These are phyloP conservation scores for Quercus engelmannii DNA, from an alignment of 306 rosid genomes.

Conservation along the genomic window DNA sequence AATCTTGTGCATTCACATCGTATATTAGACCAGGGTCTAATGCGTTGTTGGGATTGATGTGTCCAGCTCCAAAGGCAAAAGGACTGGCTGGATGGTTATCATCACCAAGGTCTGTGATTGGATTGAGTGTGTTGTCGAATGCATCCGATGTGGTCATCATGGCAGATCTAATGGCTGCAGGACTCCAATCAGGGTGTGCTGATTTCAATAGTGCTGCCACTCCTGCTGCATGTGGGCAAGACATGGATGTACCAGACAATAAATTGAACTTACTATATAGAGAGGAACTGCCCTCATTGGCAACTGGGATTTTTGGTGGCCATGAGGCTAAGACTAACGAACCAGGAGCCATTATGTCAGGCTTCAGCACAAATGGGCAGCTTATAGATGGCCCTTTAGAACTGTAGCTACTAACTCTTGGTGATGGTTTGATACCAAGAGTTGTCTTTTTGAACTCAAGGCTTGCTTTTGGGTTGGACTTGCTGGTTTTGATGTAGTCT, in stretches of 20 bases:
- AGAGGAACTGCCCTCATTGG: not conserved
- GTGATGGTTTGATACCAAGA: conserved; percentile 51
- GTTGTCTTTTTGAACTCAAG: conserved; percentile 39
- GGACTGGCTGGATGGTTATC: too few species aligned
- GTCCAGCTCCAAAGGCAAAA: too few species aligned
- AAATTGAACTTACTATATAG: conserved; percentile 38
- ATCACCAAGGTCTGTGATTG: too few species aligned
- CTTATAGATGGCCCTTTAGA: conserved; percentile 74
- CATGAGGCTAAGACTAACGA: conserved; percentile 67
- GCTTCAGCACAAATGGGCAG: conserved; percentile 54
- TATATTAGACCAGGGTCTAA: too few species aligned
- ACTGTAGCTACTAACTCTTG: conserved; percentile 52
- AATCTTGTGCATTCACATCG: too few species aligned
- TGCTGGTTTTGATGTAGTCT: conserved; percentile 27
- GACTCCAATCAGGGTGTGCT: conserved; percentile 23
- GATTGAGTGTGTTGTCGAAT: too few species aligned
- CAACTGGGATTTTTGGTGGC: conserved; percentile 38
- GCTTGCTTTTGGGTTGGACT: conserved; percentile 34
- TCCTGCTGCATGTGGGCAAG: conserved; percentile 76
- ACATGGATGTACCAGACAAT: conserved; percentile 69
- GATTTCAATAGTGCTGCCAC: conserved; percentile 56
- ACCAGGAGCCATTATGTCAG: conserved; percentile 45
- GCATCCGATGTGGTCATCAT: too few species aligned
- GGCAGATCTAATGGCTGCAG: too few species aligned
- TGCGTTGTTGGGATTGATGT: too few species aligned